Evolutionary conservation across 371 early-diverging fungal genomes (phyloP).

Genomic region (Saksenaea vasiformis): DNA sequence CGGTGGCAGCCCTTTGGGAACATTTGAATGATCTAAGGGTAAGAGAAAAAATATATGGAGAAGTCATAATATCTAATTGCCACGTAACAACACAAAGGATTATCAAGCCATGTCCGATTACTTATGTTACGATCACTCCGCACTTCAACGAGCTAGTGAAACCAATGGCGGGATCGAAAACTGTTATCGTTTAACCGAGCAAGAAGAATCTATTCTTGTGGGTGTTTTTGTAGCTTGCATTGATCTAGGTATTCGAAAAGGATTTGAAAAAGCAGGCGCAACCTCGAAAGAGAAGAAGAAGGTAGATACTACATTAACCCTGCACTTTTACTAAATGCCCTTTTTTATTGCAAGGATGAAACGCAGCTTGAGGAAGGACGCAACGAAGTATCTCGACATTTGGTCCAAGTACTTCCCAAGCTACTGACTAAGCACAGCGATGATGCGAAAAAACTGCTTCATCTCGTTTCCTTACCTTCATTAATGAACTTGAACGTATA

Average conservation of each 20-base stretch:
- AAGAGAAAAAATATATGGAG: slow-evolving; percentile 5
- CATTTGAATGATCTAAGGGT: slow-evolving; percentile 33
- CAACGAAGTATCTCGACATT: slow-evolving; percentile 55
- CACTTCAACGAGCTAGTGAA: slow-evolving; percentile 15
- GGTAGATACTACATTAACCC: neutral
- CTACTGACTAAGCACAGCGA: slow-evolving; percentile 69
- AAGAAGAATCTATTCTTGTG: slow-evolving; percentile 66
- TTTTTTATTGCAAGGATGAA: slow-evolving; percentile 21
- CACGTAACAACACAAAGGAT: too few species aligned
- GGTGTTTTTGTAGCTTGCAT: slow-evolving; percentile 54
- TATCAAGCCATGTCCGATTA: slow-evolving; percentile 62
- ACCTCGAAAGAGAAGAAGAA: slow-evolving; percentile 23
- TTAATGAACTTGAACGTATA: slow-evolving; percentile 65
- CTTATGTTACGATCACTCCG: slow-evolving; percentile 59
- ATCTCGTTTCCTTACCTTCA: slow-evolving; percentile 58
- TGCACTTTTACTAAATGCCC: neutral
- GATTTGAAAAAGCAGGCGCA: slow-evolving; percentile 25
- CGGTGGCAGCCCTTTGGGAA: slow-evolving; percentile 61
- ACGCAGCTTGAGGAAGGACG: slow-evolving; percentile 24
- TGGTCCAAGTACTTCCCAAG: slow-evolving; percentile 59
- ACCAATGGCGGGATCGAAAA: slow-evolving; percentile 28
- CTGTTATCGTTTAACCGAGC: slow-evolving; percentile 55
- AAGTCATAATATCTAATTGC: too few species aligned
- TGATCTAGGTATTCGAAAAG: slow-evolving; percentile 34
- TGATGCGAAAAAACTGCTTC: slow-evolving; percentile 53